Evolutionary conservation across 805 yeast genomes (phyloP), one percentile per base, ranked within the genome.

Genomic region (Candida easanensis): DNA sequence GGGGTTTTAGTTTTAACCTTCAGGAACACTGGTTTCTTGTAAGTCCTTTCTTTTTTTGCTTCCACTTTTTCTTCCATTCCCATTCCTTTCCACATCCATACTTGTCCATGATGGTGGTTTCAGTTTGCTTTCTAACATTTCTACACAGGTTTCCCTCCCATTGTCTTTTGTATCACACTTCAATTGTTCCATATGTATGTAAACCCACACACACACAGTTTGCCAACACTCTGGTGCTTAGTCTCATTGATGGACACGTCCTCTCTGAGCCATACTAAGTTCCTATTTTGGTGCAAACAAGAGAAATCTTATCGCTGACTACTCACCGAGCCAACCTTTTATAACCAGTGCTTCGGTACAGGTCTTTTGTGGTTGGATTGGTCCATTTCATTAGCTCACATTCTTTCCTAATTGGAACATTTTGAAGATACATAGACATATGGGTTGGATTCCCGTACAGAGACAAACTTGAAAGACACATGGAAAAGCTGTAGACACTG

Each of bases 211-310:
- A 10, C 13, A 11, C 14, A 32, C 51, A 68, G 88, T 82, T 86
- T 85, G 90, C 88, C 83, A 79, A 85, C 95, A 86, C 91, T 84
- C 93, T 84, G 93, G 89, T 80, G 83, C 82, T 77, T 72, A 71
- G 76, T 79, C 61, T 50, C 41, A 2, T 23, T 33, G 43, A 4
- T 4, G 21, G 44, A 16, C 26, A 33, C 27, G 30, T 35, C 15
- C 30, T 16, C 22, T 33, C 50, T 37, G 52, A 53, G 51, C 81
- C 64, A 68, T 83, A 79, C 75, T 75, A 75, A 77, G 82, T 77
- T 82, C 90, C 95, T 83, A 85, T 86, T 86, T 82, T 80, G 79
- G 84, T 70, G 89, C 89, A 83, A 87, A 84, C 95, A 70, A 87
- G 88, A 84, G 65, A 51, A 52, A 74, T 31, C n/a, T n/a, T n/a